Evolutionary conservation across 1,284 basidiomycete species (phyloP).

Genomic region (Vanrija sp.): DNA sequence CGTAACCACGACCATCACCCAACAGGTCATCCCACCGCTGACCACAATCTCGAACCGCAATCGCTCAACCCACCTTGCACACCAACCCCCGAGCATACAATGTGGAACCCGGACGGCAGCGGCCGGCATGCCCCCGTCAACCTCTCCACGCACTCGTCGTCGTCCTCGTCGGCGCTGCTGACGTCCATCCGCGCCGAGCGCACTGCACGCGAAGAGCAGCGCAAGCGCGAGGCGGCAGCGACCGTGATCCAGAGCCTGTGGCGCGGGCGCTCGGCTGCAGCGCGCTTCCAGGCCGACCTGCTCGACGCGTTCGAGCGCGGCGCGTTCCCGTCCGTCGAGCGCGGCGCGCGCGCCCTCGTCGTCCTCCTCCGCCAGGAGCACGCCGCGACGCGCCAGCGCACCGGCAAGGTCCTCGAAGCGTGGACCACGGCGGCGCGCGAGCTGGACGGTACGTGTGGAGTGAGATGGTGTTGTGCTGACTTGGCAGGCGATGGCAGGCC

Average conservation of each 20-base stretch:
- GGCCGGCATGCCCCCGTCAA: slow-evolving; percentile 25
- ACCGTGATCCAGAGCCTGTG: slow-evolving; percentile 40
- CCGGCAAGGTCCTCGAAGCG: slow-evolving; percentile 13
- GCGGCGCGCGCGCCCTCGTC: slow-evolving; percentile 14
- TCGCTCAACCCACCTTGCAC: neutral
- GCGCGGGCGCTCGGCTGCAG: slow-evolving; percentile 28
- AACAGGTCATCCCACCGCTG: too few relatives aligned
- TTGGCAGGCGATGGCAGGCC: neutral
- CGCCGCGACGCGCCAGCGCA: slow-evolving; percentile 2
- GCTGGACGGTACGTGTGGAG: neutral
- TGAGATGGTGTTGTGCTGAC: neutral
- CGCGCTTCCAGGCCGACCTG: neutral
- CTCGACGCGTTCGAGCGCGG: slow-evolving; percentile 1
- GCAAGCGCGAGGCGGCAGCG: slow-evolving; percentile 32
- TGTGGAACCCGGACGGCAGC: slow-evolving; percentile 21
- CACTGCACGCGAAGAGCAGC: slow-evolving; percentile 30
- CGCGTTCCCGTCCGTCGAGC: neutral
- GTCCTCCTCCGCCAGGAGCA: slow-evolving; percentile 9
- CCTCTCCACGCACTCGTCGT: slow-evolving; percentile 36
- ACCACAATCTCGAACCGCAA: too few relatives aligned
- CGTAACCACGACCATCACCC: too few relatives aligned
- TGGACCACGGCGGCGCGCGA: slow-evolving; percentile 20
- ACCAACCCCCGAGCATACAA: neutral
- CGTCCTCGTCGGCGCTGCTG: slow-evolving; percentile 36
- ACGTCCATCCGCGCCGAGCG: slow-evolving; percentile 36